phyloP scores from a whole-genome alignment of 495 filamentous ascomycete species.

The Hypoxylon crocopeplum region DNA sequence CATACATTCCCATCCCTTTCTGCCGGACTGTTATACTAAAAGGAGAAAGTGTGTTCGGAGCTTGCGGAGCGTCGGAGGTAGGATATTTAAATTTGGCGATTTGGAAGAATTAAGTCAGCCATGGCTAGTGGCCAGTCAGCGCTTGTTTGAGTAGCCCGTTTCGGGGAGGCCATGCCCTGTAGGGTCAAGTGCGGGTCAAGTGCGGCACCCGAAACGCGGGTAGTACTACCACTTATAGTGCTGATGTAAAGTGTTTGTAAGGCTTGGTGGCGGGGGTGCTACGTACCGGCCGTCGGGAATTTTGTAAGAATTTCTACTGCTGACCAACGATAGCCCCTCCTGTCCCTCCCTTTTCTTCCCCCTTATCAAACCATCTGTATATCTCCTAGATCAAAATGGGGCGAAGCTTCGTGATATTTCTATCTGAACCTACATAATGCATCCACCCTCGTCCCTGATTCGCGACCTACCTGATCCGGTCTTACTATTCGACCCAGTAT shows the following conservation, averaged over 20 bases:
- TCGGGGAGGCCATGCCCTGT: slow-evolving; percentile 10
- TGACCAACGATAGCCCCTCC: slow-evolving; percentile 17
- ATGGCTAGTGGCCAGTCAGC: slow-evolving; percentile 23
- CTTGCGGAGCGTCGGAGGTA: slow-evolving; percentile 7
- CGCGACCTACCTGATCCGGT: slow-evolving; percentile 28
- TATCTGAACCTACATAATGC: slow-evolving; percentile 29
- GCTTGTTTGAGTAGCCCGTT: neutral
- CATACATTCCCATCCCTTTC: slow-evolving; percentile 11
- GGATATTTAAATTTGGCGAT: slow-evolving; percentile 30
- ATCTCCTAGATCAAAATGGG: too few species aligned
- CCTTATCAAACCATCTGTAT: too few species aligned
- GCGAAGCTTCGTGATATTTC: slow-evolving; percentile 35
- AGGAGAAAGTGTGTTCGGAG: slow-evolving; percentile 22
- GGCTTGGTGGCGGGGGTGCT: slow-evolving; percentile 18
- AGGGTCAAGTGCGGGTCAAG: slow-evolving; percentile 24
- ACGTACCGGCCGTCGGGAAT: slow-evolving; percentile 22
- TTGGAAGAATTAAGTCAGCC: slow-evolving; percentile 39
- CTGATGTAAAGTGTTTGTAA: slow-evolving; percentile 37
- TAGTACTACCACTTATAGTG: neutral
- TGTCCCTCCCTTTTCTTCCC: neutral
- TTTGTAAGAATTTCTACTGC: slow-evolving; percentile 6
- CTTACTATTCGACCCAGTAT: slow-evolving; percentile 27
- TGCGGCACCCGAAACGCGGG: slow-evolving; percentile 15
- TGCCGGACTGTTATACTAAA: slow-evolving; percentile 22
- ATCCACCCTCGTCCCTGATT: slow-evolving; percentile 31